Conservation (phyloP, 306 rosid genomes). For the Canavalia gladiata region DNA sequence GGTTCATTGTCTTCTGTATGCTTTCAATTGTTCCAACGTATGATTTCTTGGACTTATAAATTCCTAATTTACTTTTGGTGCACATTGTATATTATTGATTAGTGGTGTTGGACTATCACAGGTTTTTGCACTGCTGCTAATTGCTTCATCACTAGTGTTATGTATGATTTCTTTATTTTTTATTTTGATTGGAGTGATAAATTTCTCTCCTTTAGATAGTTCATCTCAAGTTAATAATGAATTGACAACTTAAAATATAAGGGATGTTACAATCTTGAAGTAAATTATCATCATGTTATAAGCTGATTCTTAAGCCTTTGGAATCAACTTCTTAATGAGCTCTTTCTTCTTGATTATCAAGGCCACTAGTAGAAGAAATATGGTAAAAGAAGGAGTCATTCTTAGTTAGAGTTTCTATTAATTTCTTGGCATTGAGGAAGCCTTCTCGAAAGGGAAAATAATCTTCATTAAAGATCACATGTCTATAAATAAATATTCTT, state of each 20-base stretch:
- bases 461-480: no score
- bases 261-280: no score
- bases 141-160: not conserved
- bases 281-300: no score
- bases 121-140: not conserved
- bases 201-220: no score
- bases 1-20: not conserved
- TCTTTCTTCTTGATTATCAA: not conserved
- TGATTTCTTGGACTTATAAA: not conserved
- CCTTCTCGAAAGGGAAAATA: not conserved
- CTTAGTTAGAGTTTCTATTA: not conserved
- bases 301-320: no score
- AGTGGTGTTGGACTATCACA: no score
- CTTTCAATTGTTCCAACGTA: not conserved
- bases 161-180: no score
- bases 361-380: not conserved
- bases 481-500: no score
- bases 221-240: no score
- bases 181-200: no score
- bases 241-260: no score
- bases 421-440: not conserved
- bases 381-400: not conserved
- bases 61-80: not conserved
- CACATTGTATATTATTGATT: not conserved
- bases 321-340: not conserved